These are phyloP conservation scores for Colletotrichum truncatum DNA, from an alignment of 2,329 filamentous ascomycete species.

Conservation along the genomic window DNA sequence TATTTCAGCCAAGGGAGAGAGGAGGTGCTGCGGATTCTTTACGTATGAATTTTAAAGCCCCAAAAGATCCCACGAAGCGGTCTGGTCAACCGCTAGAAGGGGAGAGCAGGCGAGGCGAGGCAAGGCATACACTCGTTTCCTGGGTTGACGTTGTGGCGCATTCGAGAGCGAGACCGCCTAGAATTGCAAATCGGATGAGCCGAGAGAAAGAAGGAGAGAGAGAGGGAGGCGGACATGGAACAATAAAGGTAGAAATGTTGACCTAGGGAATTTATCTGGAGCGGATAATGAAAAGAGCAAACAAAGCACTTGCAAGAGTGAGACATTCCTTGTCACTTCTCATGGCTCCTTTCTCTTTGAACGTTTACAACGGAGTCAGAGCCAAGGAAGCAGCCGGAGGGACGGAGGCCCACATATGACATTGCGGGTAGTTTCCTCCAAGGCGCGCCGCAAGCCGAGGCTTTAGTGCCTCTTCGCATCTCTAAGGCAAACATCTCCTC, in stretches of 20 bases:
- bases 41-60: background rate
- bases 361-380: background rate
- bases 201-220: no score
- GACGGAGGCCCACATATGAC: background rate
- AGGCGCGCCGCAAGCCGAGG: background rate
- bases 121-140: background rate
- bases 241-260: background rate
- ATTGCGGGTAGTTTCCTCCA: no score
- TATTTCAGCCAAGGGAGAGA: background rate
- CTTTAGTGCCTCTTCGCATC: background rate
- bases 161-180: background rate
- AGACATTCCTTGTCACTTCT: background rate
- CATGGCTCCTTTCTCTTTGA: background rate
- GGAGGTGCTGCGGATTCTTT: background rate
- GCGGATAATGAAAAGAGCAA: background rate
- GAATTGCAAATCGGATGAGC: background rate
- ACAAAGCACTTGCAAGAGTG: background rate
- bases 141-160: background rate
- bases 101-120: constrained; percentile 18
- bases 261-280: no score
- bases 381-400: background rate
- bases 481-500: background rate
- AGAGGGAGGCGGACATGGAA: no score
- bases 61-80: background rate
- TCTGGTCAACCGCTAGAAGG: background rate